A percentile compares a stretch with the other conserved stretches of the same genome.
phyloP scores from a whole-genome alignment of 352 stramenopile genomes.

The Pythium vanterpoolii region DNA sequence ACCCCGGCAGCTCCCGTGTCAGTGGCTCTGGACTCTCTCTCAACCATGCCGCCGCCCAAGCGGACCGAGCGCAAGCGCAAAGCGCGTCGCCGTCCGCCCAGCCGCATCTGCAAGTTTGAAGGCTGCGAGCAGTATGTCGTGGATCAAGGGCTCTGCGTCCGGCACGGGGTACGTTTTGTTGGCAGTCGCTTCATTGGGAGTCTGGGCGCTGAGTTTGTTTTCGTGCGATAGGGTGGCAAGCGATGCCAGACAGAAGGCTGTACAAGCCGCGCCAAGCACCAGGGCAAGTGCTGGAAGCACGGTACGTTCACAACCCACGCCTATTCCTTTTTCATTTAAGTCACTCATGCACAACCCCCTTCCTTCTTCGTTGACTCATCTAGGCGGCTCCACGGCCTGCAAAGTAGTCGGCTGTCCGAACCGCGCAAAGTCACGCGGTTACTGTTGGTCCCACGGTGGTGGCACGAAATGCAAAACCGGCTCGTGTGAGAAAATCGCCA shows the following conservation, averaged over 20 bases:
- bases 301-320: constrained; percentile 22
- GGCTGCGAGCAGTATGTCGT: constrained; percentile 78
- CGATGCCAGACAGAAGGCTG: constrained; percentile 54
- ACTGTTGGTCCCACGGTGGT: constrained; percentile 83
- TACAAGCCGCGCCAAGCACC: constrained; percentile 69
- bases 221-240: constrained; percentile 50
- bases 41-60: constrained; percentile 19
- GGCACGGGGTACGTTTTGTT: constrained; percentile 48
- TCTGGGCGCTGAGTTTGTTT: neutral
- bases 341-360: neutral
- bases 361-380: neutral
- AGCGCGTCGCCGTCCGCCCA: constrained; percentile 40
- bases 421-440: constrained; percentile 80
- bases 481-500: constrained; percentile 76
- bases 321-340: neutral
- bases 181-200: neutral
- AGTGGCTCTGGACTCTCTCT: neutral
- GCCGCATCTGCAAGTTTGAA: constrained; percentile 69
- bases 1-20: constrained; percentile 3
- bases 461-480: constrained; percentile 75
- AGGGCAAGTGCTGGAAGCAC: constrained; percentile 72
- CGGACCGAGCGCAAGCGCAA: constrained; percentile 46
- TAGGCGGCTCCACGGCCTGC: constrained; percentile 63
- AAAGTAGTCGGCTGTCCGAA: constrained; percentile 70
- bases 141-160: constrained; percentile 71